Base-by-base conservation (phyloP, 768 basidiomycete species). In the Lactarius vividus region DNA sequence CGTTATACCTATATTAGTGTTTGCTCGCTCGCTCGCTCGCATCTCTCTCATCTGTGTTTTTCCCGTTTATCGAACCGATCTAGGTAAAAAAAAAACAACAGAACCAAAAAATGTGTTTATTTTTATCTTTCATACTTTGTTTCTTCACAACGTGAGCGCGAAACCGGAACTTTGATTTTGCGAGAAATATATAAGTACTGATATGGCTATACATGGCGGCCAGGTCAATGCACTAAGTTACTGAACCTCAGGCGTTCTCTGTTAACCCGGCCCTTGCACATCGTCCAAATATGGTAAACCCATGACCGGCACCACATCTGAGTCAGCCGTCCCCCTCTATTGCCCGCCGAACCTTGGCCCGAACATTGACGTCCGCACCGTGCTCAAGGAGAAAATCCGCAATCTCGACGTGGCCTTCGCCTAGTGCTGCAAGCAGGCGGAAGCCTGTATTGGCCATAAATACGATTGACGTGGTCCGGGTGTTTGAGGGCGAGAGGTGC, bases 1-100 rank as follows among this genome's bases (percentile, higher is more conserved):
- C 46, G 46, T 49, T 49, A 49, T 49, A 49, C 46, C 46, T 49
- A 49, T 49, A 49, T 49, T 49, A 49, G 46, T 49, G 10, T n/a
- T 20, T 33, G 31, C 31, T 9, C 33, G 33, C 33, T 33, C 8
- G 33, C 33, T 49, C 11, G 44, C 44, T 46, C 39, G 33, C 46
- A 23, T 23, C 23, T 49, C 23, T 49, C 26, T 49, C 9, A n/a
- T 46, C 13, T 49, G 23, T 49, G 46, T 49, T 49, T 13, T 49
- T 23, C 44, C 6, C 9, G 44, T 44, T 44, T 44, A 44, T 46
- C 44, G n/a, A 46, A 46, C 44, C 44, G 44, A 46, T 46, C n/a
- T 46, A 23, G 44, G 44, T 46, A 46, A 23, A n/a, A 20, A 42
- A 6, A 20, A 20, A 3, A 39, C 5, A 46, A n/a, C 20, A 23